phyloP scores from a whole-genome alignment of 305 asterid genomes.

The Fraxinus sp. region DNA sequence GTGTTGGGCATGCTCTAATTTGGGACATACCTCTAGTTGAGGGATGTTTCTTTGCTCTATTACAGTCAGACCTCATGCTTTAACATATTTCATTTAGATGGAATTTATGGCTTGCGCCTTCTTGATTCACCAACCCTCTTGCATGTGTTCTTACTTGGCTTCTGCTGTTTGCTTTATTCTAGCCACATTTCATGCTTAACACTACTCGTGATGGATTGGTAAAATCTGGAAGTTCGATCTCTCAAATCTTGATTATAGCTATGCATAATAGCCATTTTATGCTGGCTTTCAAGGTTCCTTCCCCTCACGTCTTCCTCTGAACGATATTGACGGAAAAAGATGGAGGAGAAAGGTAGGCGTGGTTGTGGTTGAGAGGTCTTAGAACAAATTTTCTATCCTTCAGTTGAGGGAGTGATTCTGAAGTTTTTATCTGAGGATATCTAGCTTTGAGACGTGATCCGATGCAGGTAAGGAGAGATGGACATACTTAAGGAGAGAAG shows the following conservation, averaged over 20 bases:
- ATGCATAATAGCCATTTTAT: neutral
- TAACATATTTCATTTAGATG: neutral
- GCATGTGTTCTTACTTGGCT: conserved; percentile 9
- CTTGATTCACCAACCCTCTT: neutral
- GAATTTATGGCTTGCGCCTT: neutral
- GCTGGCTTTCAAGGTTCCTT: neutral
- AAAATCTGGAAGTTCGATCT: neutral
- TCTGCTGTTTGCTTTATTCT: neutral
- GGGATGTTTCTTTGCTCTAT: neutral
- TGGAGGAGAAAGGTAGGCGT: neutral
- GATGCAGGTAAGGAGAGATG: conserved; percentile 4
- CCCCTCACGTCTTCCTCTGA: neutral
- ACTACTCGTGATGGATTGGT: neutral
- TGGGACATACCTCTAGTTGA: neutral
- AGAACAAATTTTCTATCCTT: neutral
- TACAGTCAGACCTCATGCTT: neutral
- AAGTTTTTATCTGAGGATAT: neutral
- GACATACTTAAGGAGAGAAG: neutral
- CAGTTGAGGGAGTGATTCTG: conserved; percentile 1
- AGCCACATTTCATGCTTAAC: conserved; percentile 1
- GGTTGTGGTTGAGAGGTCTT: neutral
- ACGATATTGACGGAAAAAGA: neutral
- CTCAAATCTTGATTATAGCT: neutral
- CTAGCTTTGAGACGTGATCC: neutral
- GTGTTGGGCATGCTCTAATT: conserved; percentile 1